These are phyloP conservation scores for Grosmannia penicillata DNA, from an alignment of 2,329 filamentous ascomycete genomes.

Conservation along the genomic window DNA sequence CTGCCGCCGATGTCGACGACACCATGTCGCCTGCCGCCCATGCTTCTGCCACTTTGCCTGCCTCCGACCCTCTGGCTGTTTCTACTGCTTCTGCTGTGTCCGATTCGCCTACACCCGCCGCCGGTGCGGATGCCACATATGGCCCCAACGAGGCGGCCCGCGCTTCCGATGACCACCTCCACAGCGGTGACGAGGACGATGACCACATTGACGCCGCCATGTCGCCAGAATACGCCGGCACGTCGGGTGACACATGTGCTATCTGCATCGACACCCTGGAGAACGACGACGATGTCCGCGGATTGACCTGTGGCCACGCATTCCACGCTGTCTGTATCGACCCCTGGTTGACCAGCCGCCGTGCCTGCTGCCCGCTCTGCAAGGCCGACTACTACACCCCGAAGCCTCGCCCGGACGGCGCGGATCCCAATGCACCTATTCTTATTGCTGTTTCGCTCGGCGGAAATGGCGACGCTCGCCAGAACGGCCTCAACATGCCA, in stretches of 20 bases:
- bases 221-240: conserved; percentile 64
- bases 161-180: conserved; percentile 19
- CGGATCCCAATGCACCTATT: conserved; percentile 14
- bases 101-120: too few species aligned
- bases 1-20: background rate
- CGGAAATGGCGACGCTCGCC: conserved; percentile 15
- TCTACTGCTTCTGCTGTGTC: background rate
- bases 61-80: background rate
- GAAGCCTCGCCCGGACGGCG: conserved; percentile 54
- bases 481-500: conserved; percentile 31
- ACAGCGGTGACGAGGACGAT: conserved; percentile 34
- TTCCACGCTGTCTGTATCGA: conserved; percentile 95
- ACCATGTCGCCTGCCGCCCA: background rate
- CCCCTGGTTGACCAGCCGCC: conserved; percentile 86
- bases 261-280: conserved; percentile 93
- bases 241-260: conserved; percentile 83
- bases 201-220: conserved; percentile 71
- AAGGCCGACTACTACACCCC: conserved; percentile 96
- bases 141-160: conserved; percentile 12
- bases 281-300: conserved; percentile 89
- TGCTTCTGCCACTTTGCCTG: background rate
- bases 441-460: conserved; percentile 16
- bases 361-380: conserved; percentile 92
- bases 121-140: conserved; percentile 8
- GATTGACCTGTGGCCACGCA: conserved; percentile 89